Evolutionary conservation across 805 yeast species (phyloP).

Genomic region (Kodamaea kaohsiungensis): DNA sequence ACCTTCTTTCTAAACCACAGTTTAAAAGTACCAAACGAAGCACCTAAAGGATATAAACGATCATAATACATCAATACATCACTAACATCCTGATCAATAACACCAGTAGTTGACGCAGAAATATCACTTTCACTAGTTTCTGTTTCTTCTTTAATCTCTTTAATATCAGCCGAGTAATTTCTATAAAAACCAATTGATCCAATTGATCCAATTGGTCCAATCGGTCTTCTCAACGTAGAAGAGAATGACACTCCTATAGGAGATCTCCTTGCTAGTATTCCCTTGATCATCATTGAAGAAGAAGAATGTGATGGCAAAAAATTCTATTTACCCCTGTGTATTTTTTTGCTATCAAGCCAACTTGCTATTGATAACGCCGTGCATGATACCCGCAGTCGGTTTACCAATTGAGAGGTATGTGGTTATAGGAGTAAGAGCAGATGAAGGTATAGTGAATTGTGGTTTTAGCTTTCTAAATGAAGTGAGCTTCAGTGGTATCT

Average conservation of each 20-base stretch:
- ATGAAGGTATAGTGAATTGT: too few relatives aligned
- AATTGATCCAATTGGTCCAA: too few relatives aligned
- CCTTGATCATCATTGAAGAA: not conserved
- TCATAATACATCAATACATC: constrained; percentile 41
- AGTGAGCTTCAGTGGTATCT: too few relatives aligned
- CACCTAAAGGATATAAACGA: constrained; percentile 33
- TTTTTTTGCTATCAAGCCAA: not conserved
- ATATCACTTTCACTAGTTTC: constrained; percentile 28
- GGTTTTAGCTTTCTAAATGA: too few relatives aligned
- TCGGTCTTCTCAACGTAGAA: not conserved
- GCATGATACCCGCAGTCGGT: not conserved
- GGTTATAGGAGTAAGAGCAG: too few relatives aligned
- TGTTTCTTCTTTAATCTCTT: constrained; percentile 33
- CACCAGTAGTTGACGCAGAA: constrained; percentile 42
- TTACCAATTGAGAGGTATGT: too few relatives aligned
- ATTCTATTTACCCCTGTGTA: not conserved
- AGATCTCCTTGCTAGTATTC: not conserved
- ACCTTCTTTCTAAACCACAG: constrained; percentile 18
- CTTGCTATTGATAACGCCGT: not conserved
- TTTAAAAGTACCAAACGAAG: constrained; percentile 24
- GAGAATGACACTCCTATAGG: not conserved
- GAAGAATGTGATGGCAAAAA: not conserved
- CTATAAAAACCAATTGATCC: constrained; percentile 7
- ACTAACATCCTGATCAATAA: constrained; percentile 32
- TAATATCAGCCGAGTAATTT: constrained; percentile 26